phyloP scores from a whole-genome alignment of 805 yeast genomes.

The Candida fluviatilis region DNA sequence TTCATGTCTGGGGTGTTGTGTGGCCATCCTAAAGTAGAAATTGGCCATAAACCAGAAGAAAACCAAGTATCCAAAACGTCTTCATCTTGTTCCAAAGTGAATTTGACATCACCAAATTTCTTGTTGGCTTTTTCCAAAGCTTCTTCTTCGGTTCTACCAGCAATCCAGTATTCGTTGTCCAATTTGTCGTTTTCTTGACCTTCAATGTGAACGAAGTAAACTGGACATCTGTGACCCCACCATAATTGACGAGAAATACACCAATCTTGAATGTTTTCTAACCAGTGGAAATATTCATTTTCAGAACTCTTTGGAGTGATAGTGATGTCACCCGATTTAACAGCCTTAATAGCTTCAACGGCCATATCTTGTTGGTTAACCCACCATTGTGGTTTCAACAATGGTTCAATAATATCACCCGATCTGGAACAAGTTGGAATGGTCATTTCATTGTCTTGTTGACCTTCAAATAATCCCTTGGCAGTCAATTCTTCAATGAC shows the following conservation, averaged over 20 bases:
- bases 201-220: constrained; percentile 79
- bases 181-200: constrained; percentile 61
- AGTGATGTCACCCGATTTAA: constrained; percentile 71
- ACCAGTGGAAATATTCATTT: constrained; percentile 92
- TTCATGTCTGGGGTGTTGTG: constrained; percentile 67
- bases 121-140: constrained; percentile 77
- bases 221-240: constrained; percentile 99
- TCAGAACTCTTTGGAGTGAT: constrained; percentile 88
- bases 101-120: constrained; percentile 58
- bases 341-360: constrained; percentile 78
- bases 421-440: constrained; percentile 94
- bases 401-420: constrained; percentile 95
- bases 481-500: constrained; percentile 75
- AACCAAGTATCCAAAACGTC: constrained; percentile 99
- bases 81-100: constrained; percentile 88
- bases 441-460: constrained; percentile 92
- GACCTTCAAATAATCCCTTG: constrained; percentile 61
- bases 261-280: constrained; percentile 97
- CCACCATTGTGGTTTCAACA: constrained; percentile 99
- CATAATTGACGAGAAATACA: constrained; percentile 90
- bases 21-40: constrained; percentile 97
- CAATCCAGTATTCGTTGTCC: constrained; percentile 81
- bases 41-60: constrained; percentile 97
- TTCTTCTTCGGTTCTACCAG: constrained; percentile 80
- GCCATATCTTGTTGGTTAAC: constrained; percentile 90